Evolutionary conservation across 2,329 filamentous ascomycete species (phyloP).

Genomic region (Cercospora citrullina): DNA sequence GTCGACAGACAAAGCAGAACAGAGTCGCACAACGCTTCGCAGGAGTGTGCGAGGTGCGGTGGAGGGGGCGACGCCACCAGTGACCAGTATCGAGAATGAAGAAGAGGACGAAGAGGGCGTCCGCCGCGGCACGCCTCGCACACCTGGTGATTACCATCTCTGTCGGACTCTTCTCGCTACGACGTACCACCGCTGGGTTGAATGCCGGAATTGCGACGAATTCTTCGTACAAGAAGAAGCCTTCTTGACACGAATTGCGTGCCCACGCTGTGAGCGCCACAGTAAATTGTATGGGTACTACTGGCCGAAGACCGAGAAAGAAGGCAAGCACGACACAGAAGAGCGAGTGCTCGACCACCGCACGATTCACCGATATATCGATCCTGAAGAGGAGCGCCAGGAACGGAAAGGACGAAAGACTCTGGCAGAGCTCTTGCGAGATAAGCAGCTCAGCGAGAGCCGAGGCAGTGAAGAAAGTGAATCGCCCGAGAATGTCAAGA

Average conservation of each 20-base stretch:
- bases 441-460: constrained; percentile 31
- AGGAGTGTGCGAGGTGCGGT: constrained; percentile 20
- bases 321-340: constrained; percentile 70
- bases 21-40: constrained; percentile 16
- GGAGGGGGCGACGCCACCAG: constrained; percentile 20
- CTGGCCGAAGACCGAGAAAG: constrained; percentile 92
- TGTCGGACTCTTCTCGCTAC: constrained; percentile 74
- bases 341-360: constrained; percentile 77
- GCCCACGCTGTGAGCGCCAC: constrained; percentile 90
- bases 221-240: constrained; percentile 87
- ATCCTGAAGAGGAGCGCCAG: constrained; percentile 47
- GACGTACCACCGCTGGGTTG: constrained; percentile 78
- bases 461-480: constrained; percentile 26
- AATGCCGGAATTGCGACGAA: constrained; percentile 78
- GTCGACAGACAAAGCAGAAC: constrained; percentile 7
- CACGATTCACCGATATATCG: constrained; percentile 81
- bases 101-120: constrained; percentile 26
- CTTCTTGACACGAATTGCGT: constrained; percentile 81
- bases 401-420: constrained; percentile 40
- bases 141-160: constrained; percentile 67
- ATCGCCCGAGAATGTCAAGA: constrained; percentile 9
- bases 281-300: constrained; percentile 92
- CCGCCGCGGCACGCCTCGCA: constrained; percentile 41
- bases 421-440: constrained; percentile 33
- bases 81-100: constrained; percentile 34